Base-by-base conservation (phyloP, 2,329 filamentous ascomycete genomes). In the Colletotrichum ledebouriae region DNA sequence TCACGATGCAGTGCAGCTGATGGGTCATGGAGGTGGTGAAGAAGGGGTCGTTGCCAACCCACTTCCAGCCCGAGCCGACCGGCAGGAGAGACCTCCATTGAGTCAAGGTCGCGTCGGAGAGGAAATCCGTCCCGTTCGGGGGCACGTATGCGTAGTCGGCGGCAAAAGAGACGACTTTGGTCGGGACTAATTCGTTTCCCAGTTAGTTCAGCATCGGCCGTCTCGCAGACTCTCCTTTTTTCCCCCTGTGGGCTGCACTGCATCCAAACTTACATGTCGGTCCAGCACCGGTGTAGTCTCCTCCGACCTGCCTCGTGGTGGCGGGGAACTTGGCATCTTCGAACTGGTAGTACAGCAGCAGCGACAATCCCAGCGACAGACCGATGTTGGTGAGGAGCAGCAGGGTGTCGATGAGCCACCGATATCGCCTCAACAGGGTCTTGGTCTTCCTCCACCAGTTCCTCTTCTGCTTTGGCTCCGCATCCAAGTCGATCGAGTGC, bases 41-140 rank as follows among this genome's bases (percentile, higher is more conserved):
- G 47, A 80, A 80, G 1, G 77, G 79, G 69, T 76, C 76, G 25
- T 78, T 73, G 55, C 72, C 74, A 11, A 76, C 75, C 59, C 57
- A 55, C 39, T 69, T 69, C 66, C 79, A 81, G 1, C 79, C 79
- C 58, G 79, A 78, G n/a, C 78, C 78, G 42, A 73, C 75, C 5
- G 81, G 81, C 77, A 83, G 76, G 10, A 83, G 59, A 6, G 77
- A 76, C 59, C 79, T 81, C 81, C 81, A 82, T 50, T 73, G 75
- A 5, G 72, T 74, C 34, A 81, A 69, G 0, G 78, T 76, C 39
- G 78, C 70, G n/a, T 80, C 72, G 25, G 73, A 75, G 55, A 80
- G 80, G 69, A 81, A 82, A n/a, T 78, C 78, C 9, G 77, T 74
- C 3, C 77, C 76, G 50, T 79, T 76, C 12, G 78, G 76, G 3